Percentiles rank a stretch among this genome's conserved stretches.
Evolutionary conservation across 2,329 filamentous ascomycete genomes (phyloP).

Genomic region (Monilinia fructicola): DNA sequence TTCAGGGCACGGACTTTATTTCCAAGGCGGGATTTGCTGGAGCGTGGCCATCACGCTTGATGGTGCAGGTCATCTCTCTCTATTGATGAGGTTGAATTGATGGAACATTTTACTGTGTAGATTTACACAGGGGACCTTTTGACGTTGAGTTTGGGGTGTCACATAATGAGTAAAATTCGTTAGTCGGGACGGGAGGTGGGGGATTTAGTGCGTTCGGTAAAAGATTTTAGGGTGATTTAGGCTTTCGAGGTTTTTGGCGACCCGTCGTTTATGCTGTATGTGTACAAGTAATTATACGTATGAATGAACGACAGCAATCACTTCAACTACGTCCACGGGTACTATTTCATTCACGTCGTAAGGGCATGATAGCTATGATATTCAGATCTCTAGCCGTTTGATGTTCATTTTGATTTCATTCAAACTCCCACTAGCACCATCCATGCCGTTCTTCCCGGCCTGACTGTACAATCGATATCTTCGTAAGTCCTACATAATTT

Average conservation of each 20-base stretch:
- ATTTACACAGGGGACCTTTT: background rate
- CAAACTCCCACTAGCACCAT: background rate
- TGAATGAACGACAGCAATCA: background rate
- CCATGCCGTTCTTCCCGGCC: background rate
- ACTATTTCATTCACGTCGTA: background rate
- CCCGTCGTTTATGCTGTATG: background rate
- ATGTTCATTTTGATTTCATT: background rate
- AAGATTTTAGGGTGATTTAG: slow-evolving; percentile 15
- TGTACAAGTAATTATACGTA: too few relatives aligned
- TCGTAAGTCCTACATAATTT: too few relatives aligned
- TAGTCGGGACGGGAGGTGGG: background rate
- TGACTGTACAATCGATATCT: background rate
- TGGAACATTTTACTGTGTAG: background rate
- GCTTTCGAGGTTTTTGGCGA: background rate
- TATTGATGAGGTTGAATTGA: background rate
- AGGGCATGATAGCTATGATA: background rate
- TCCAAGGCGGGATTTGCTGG: slow-evolving; percentile 14
- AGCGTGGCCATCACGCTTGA: background rate
- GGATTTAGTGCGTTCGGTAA: slow-evolving; percentile 20
- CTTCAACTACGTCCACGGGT: background rate
- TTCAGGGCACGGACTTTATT: slow-evolving; percentile 18
- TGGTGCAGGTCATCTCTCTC: slow-evolving; percentile 9
- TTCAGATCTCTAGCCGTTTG: background rate
- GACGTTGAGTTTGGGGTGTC: background rate
- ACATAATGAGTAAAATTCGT: background rate